Evolutionary conservation across 176 grass and related monocot genomes (phyloP).

Genomic region (Panicum miliaceum): DNA sequence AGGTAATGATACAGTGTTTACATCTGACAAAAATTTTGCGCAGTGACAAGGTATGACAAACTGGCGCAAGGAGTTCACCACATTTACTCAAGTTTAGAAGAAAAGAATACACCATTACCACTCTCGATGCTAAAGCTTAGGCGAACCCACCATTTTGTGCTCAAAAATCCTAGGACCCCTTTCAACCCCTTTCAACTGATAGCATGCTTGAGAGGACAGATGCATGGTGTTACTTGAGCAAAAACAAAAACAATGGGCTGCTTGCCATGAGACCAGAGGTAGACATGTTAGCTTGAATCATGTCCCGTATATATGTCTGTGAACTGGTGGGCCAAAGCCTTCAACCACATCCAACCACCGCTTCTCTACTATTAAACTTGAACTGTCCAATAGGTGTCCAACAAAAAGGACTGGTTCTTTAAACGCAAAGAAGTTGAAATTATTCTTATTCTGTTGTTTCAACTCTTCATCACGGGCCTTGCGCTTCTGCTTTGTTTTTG

Average conservation of each 20-base stretch:
- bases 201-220: not conserved
- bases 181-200: not conserved
- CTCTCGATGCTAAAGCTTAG: constrained; percentile 4
- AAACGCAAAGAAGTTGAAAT: constrained; percentile 74
- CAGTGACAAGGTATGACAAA: constrained; percentile 36
- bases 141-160: constrained; percentile 14
- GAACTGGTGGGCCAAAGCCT: constrained; percentile 64
- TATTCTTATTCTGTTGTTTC: constrained; percentile 54
- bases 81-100: not conserved
- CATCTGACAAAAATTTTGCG: constrained; percentile 49
- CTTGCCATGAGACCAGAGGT: constrained; percentile 9
- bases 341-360: constrained; percentile 80
- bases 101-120: constrained; percentile 26
- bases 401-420: constrained; percentile 80
- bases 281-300: constrained; percentile 27
- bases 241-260: constrained; percentile 23
- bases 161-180: constrained; percentile 20
- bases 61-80: constrained; percentile 36
- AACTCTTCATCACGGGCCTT: constrained; percentile 59
- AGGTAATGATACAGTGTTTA: constrained; percentile 51
- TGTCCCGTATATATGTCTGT: constrained; percentile 87
- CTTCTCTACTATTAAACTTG: constrained; percentile 82
- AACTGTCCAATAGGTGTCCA: constrained; percentile 73
- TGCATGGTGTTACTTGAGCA: not conserved
- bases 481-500: constrained; percentile 53